Evolutionary conservation across 164 flowering plant species (phyloP), one percentile per base, ranked within the genome.

Genomic region (Aristolochia californica): DNA sequence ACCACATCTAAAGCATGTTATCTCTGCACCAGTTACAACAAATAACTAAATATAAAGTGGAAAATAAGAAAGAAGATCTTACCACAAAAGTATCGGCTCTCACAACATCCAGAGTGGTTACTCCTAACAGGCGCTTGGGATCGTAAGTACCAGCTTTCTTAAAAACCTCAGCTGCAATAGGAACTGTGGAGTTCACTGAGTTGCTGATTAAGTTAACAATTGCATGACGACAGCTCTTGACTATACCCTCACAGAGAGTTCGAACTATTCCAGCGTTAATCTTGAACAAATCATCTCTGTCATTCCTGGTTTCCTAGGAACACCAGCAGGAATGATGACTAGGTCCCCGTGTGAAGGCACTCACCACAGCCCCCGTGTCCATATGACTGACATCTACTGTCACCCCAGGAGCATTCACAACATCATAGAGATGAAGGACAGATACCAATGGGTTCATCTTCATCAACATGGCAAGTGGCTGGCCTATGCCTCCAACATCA

Each of bases 301-400:
- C 99, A 93, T 93, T 65, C 99, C 99, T 40, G 99, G 99, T 65
- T 94, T 94, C 63, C 99, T 76, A 14, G 97, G 99, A 63, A 90
- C 93, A 48, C 99, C 99, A 43, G 97, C 97, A 16, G 99, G 99
- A 68, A 94, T 90, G 14, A 94, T 76, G 18, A 89, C 87, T 61
- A 89, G 88, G 67, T 94, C 95, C 97, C 99, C 2, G 84, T 78
- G 48, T 16, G 49, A 44, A 61, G 34, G 27, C 12, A 60, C 57
- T 63, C 76, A 94, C 99, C 83, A 94, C 97, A 30, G 97, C 97
- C 44, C 87, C 82, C 14, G 99, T 87, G 64, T 94, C 97, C 97
- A 94, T 88, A 68, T 94, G 99, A 63, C 99, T 94, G 67, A 94
- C 75, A 71, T 94, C 99, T 5, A 96, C 83, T 0, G 97, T 88